Evolutionary conservation across 1,284 basidiomycete genomes (phyloP), one percentile per base, ranked within the genome.

Genomic region (Naganishia sp.): DNA sequence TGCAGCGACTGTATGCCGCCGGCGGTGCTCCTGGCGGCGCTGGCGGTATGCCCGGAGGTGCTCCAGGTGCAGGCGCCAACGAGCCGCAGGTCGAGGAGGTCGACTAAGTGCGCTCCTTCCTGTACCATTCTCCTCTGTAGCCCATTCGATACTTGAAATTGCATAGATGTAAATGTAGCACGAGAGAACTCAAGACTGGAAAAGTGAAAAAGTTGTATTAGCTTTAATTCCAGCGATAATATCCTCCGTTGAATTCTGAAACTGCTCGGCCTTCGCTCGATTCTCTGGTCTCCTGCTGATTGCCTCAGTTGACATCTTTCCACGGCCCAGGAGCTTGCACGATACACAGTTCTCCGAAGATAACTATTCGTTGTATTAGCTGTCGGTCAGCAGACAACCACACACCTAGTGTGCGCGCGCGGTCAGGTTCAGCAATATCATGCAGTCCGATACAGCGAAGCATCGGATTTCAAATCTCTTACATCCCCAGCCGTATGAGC

Each of bases 1-100:
- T 95, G 92, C 87, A 89, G 82, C 90, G 89, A 82, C 86, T 94
- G 28, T 97, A 97, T 82, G 85, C 86, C 67, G 73, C 76, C 45
- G 90, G 88, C 42, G 65, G 52, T 74, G 89, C 81, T 71, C 82
- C 82, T 18, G 77, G 74, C 49, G 79, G 77, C 57, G 57, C 47
- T 49, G 31, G 81, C 49, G 80, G 78, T 69, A 81, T 79, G 68
- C 79, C 67, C 52, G 73, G 71, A 56, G 72, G 82, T 77, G 83
- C 83, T 53, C 70, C 70, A 46, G 77, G 73, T 76, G 82, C 83
- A 52, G 84, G 83, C 68, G 88, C 80, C 69, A 82, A 83, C 68
- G 83, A 81, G 52, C 84, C 84, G 46, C 80, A 80, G 41, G 83
- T 85, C 63, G 84, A 85, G 80, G 84, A 85, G 78, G 83, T 84